Base-by-base conservation (phyloP, 177 flowering plant species). In the Vitis hybrid region DNA sequence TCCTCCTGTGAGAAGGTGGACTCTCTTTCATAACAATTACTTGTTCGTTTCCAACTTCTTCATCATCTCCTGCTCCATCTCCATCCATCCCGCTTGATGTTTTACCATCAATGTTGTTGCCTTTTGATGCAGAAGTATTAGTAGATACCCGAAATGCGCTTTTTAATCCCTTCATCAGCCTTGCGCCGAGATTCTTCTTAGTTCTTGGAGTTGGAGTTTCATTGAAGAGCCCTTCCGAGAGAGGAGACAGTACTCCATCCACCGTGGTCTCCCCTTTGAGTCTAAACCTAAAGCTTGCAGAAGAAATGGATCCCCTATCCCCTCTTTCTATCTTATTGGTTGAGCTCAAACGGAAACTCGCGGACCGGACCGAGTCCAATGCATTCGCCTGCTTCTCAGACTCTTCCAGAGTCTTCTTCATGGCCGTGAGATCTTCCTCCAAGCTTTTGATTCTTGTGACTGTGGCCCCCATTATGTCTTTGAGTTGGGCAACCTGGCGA, bases 151-250 rank as follows among this genome's bases (percentile, higher is more conserved):
- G 24, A 49, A 93, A 88, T 17, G 81, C 85, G 53, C 69, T 77
- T 75, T 82, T 91, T 17, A 93, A 66, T 50, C 94, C 88, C n/a
- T 66, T 77, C 21, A 93, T 74, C 80, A 91, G 72, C 70, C 77
- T 80, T 77, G 72, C 24, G 0, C 90, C 79, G 0, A 85, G 68
- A 2, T 76, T 80, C 78, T 63, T 84, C 56, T 66, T 63, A 3
- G 7, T 68, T 30, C 64, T 56, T 9, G 65, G 65, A 53, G 64
- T 75, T 1, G 32, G 7, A 17, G 30, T 14, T n/a, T 48, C 52
- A 32, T 21, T 63, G 4, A 62, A 13, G 7, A 64, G 65, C 17
- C 51, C 74, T 27, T 78, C 73, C 3, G 66, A 54, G 0, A 74
- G 59, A 52, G 72, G 46, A 6, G 71, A 63, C n/a, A 32, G 21